These are phyloP conservation scores for Schizothecium vesticola DNA, from an alignment of 495 filamentous ascomycete genomes.

Conservation along the genomic window DNA sequence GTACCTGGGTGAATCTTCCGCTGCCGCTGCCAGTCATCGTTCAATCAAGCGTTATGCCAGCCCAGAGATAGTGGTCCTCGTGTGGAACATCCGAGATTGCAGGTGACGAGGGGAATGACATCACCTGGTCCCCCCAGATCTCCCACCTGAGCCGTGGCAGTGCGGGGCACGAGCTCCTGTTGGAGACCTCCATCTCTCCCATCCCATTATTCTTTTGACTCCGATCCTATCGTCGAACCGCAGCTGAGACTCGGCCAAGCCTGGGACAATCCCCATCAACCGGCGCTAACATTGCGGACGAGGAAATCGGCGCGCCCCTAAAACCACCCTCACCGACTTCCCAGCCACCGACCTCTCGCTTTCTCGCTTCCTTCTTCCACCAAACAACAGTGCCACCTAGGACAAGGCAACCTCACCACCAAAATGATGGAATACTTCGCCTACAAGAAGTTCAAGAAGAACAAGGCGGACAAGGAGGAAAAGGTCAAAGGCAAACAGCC, in stretches of 20 bases:
- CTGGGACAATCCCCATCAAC: neutral
- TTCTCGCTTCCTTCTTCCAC: neutral
- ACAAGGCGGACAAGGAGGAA: conserved; percentile 34
- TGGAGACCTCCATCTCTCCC: conserved; percentile 3
- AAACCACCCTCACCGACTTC: neutral
- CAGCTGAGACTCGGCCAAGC: conserved; percentile 4
- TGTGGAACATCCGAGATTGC: neutral
- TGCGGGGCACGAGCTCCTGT: conserved; percentile 2
- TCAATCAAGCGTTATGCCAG: neutral
- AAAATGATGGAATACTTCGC: conserved; percentile 42
- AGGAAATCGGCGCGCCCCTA: neutral
- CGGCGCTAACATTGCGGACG: neutral
- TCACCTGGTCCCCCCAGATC: neutral
- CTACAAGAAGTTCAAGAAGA: conserved; percentile 41
- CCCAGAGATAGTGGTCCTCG: neutral
- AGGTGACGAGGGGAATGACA: conserved; percentile 1
- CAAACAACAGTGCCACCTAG: neutral
- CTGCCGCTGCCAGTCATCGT: too few species aligned
- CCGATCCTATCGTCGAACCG: neutral
- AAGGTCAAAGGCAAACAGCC: conserved; percentile 25
- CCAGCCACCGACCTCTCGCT: neutral
- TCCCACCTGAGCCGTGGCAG: neutral
- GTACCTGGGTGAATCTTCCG: too few species aligned
- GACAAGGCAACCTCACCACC: neutral
- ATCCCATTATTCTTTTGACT: neutral